Evolutionary conservation across 495 filamentous ascomycete genomes (phyloP).

Genomic region (Collariella sp.): DNA sequence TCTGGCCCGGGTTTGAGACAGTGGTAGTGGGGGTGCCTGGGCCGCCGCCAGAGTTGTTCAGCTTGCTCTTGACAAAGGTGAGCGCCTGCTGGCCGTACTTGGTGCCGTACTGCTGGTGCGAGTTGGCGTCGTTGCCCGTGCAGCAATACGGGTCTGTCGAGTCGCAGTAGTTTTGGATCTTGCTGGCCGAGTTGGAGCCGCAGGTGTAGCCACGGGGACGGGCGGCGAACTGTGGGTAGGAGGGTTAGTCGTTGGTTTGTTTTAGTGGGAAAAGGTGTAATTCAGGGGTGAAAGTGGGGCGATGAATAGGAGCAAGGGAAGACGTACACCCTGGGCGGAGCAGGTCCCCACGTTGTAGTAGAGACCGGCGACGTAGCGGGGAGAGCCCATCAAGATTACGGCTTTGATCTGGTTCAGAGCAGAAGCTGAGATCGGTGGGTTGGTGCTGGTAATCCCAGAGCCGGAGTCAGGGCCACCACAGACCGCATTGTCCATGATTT

Average conservation of each 20-base stretch:
- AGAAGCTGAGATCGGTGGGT: slow-evolving; percentile 37
- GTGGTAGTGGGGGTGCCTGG: slow-evolving; percentile 8
- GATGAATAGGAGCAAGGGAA: not conserved
- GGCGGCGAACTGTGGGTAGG: slow-evolving; percentile 38
- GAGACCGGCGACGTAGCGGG: slow-evolving; percentile 44
- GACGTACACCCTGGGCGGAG: slow-evolving; percentile 47
- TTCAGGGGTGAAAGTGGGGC: no score
- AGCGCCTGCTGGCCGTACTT: slow-evolving; percentile 52
- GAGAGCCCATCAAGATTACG: slow-evolving; percentile 55
- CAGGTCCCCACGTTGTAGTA: slow-evolving; percentile 58
- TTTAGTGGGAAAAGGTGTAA: not conserved
- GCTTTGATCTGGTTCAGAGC: slow-evolving; percentile 41
- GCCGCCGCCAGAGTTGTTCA: slow-evolving; percentile 17
- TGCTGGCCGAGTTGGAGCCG: slow-evolving; percentile 35
- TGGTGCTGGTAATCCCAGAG: slow-evolving; percentile 14
- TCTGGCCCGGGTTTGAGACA: slow-evolving; percentile 2
- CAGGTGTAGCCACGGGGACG: slow-evolving; percentile 49
- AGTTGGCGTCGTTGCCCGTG: slow-evolving; percentile 48
- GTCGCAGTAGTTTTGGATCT: slow-evolving; percentile 56
- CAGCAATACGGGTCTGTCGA: slow-evolving; percentile 56
- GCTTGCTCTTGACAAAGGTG: slow-evolving; percentile 44
- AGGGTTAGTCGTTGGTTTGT: not conserved
- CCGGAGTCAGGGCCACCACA: slow-evolving; percentile 47
- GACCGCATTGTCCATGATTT: slow-evolving; percentile 56
- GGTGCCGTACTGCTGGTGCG: slow-evolving; percentile 50